Evolutionary conservation across 768 basidiomycete species (phyloP).

Genomic region (Termitomyces sp.): DNA sequence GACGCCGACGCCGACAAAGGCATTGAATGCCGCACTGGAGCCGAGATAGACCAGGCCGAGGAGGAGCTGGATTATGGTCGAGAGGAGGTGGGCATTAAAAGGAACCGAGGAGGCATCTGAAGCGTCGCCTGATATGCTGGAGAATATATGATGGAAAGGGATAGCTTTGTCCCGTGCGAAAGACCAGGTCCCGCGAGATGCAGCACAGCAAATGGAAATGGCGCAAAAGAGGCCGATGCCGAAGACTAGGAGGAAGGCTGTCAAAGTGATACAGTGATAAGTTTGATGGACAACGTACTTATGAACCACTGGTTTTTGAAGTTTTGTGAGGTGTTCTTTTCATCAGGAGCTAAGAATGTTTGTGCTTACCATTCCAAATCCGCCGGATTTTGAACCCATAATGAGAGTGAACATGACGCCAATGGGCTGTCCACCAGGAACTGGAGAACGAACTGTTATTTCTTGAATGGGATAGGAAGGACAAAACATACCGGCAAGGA

Average conservation of each 20-base stretch:
- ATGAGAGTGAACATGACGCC: conserved; percentile 58
- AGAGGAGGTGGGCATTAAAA: conserved; percentile 54
- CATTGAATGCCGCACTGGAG: conserved; percentile 59
- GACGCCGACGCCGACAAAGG: conserved; percentile 62
- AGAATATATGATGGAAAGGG: conserved; percentile 45
- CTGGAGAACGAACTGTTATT: conserved; percentile 18
- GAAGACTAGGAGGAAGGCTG: conserved; percentile 34
- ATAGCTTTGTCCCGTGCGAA: conserved; percentile 66
- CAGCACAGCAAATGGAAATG: conserved; percentile 60
- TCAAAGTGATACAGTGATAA: background rate
- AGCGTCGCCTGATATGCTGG: conserved; percentile 33
- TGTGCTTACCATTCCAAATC: conserved; percentile 50
- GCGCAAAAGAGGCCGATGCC: conserved; percentile 55
- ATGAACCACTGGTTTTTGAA: conserved; percentile 31
- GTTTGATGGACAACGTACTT: conserved; percentile 18
- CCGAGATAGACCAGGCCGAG: conserved; percentile 61
- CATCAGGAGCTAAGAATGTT: no score
- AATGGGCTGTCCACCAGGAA: conserved; percentile 57
- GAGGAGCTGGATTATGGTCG: conserved; percentile 50
- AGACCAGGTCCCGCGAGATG: conserved; percentile 69
- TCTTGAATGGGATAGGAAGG: conserved; percentile 2
- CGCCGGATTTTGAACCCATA: conserved; percentile 57
- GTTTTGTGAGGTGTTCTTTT: background rate
- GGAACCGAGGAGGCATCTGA: conserved; percentile 39
- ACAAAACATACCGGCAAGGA: conserved; percentile 38